Evolutionary conservation across 768 basidiomycete species (phyloP).

Genomic region (Termitomyces sp.): DNA sequence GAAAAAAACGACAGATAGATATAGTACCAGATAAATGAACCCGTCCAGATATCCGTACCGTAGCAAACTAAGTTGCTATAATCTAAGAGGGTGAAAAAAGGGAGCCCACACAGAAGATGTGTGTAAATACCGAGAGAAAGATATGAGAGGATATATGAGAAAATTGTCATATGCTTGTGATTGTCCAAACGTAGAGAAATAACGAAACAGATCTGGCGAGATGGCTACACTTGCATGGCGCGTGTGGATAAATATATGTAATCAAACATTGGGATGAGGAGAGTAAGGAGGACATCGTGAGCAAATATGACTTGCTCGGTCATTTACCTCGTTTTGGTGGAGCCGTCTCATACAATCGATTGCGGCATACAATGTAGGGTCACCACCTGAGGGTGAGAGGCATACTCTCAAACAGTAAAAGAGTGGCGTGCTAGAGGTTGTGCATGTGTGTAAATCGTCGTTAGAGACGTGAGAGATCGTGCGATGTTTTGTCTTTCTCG

Average conservation of each 20-base stretch:
- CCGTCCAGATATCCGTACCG: slow-evolving; percentile 15
- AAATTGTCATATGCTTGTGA: slow-evolving; percentile 14
- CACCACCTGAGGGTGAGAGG: slow-evolving; percentile 1
- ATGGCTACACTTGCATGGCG: slow-evolving; percentile 18
- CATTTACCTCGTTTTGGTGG: slow-evolving; percentile 6
- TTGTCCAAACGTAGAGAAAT: slow-evolving; percentile 19
- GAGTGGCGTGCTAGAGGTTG: slow-evolving; percentile 21
- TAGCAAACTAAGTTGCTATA: slow-evolving; percentile 4
- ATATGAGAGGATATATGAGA: slow-evolving; percentile 7
- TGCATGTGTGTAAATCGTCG: slow-evolving; percentile 14
- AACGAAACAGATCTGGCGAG: slow-evolving; percentile 20
- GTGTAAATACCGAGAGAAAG: slow-evolving; percentile 1
- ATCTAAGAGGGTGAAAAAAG: neutral
- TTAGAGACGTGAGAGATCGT: slow-evolving; percentile 15
- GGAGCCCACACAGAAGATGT: neutral
- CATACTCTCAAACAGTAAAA: slow-evolving; percentile 10
- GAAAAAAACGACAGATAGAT: neutral
- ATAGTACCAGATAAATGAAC: slow-evolving; percentile 5
- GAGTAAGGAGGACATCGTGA: neutral
- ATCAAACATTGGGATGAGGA: slow-evolving; percentile 14
- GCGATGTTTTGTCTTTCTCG: slow-evolving; percentile 6
- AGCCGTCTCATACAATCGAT: neutral
- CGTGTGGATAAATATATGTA: slow-evolving; percentile 21
- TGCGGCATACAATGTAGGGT: neutral
- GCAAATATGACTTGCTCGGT: slow-evolving; percentile 1